A percentile compares a stretch with the other conserved stretches of the same genome.
phyloP scores from a whole-genome alignment of 345 rosid genomes.

The Acer yangbiense region DNA sequence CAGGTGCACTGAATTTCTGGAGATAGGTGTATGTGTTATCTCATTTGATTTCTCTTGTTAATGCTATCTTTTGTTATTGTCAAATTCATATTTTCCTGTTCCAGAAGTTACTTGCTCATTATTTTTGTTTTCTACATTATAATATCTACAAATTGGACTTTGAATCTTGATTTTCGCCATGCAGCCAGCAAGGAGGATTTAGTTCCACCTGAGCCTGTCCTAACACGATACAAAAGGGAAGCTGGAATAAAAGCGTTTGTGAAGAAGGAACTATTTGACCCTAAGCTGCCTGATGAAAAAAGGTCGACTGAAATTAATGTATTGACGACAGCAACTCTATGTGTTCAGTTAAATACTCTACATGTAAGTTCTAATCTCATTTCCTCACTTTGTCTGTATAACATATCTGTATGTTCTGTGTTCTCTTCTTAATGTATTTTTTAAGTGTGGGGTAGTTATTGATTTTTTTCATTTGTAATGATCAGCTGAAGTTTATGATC shows the following conservation, averaged over 20 bases:
- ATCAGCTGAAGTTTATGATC: slow-evolving; percentile 12
- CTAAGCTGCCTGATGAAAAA: slow-evolving; percentile 71
- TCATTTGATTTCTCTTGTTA: background rate
- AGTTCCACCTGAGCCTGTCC: slow-evolving; percentile 91
- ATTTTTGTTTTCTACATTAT: background rate
- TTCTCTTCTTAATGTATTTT: background rate
- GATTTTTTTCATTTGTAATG: background rate
- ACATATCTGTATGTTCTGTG: background rate
- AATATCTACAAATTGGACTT: slow-evolving; percentile 1
- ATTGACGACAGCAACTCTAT: slow-evolving; percentile 65
- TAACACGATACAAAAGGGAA: slow-evolving; percentile 87
- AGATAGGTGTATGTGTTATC: background rate
- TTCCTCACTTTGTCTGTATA: slow-evolving; percentile 15
- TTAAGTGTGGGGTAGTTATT: background rate
- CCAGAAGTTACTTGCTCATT: background rate
- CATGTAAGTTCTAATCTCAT: slow-evolving; percentile 57
- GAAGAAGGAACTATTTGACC: slow-evolving; percentile 90
- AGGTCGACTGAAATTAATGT: slow-evolving; percentile 62
- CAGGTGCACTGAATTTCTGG: background rate
- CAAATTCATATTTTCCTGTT: background rate
- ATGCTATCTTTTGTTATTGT: slow-evolving; percentile 9
- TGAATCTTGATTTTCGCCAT: slow-evolving; percentile 29
- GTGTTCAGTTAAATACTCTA: slow-evolving; percentile 92
- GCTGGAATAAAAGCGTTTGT: slow-evolving; percentile 92
- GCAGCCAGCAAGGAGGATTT: slow-evolving; percentile 91